Percentiles rank a stretch among this genome's conserved stretches.
These are phyloP conservation scores for Ogataea populi-albae DNA, from an alignment of 805 yeast species.

Conservation along the genomic window DNA sequence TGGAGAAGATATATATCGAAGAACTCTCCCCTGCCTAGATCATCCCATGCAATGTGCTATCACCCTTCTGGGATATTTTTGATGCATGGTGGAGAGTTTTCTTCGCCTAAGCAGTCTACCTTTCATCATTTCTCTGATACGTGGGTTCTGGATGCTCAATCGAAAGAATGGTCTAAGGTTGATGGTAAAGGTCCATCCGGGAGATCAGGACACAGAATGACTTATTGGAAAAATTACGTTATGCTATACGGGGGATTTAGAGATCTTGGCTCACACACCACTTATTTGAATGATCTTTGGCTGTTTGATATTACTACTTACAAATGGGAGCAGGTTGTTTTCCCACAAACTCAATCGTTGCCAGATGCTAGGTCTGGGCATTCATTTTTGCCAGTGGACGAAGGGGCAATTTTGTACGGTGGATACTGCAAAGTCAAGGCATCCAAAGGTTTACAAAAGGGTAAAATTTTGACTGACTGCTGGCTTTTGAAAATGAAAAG, in stretches of 20 bases:
- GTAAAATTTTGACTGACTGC: conserved; percentile 80
- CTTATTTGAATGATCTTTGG: conserved; percentile 87
- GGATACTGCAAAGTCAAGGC: conserved; percentile 95
- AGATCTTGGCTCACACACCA: conserved; percentile 80
- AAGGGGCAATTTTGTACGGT: conserved; percentile 86
- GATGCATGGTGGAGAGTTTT: conserved; percentile 95
- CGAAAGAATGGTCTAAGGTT: conserved; percentile 87
- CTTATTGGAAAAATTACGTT: conserved; percentile 88
- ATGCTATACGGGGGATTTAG: conserved; percentile 90
- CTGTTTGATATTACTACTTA: conserved; percentile 84
- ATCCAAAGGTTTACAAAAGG: conserved; percentile 82
- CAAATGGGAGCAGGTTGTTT: conserved; percentile 88
- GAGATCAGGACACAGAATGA: conserved; percentile 88
- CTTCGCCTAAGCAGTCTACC: conserved; percentile 92
- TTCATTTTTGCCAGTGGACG: conserved; percentile 72
- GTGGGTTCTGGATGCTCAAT: conserved; percentile 83
- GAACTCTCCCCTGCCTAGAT: conserved; percentile 87
- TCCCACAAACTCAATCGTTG: conserved; percentile 71
- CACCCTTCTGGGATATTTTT: conserved; percentile 87
- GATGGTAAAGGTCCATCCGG: conserved; percentile 81
- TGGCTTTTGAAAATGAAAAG: conserved; percentile 88
- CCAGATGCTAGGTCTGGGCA: conserved; percentile 97
- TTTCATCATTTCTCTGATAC: conserved; percentile 96
- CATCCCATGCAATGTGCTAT: conserved; percentile 89
- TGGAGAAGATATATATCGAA: conserved; percentile 82